These are phyloP conservation scores for Paramecium biaurelia DNA, from an alignment of 73 alveolate species.

Conservation along the genomic window DNA sequence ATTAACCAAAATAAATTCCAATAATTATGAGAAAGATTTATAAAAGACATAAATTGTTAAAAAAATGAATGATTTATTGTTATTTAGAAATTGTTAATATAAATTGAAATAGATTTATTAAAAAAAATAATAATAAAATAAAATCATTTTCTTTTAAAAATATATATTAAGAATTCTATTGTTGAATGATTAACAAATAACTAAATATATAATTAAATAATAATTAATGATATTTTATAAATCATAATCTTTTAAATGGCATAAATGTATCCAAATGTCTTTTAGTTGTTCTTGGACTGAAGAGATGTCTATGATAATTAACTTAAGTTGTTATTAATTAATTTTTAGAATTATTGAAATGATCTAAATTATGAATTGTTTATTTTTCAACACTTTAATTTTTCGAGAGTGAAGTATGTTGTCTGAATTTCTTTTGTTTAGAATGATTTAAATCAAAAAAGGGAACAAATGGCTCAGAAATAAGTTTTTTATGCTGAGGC, in stretches of 20 bases:
- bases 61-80: background rate
- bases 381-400: background rate
- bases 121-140: too few species aligned
- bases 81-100: background rate
- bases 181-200: too few species aligned
- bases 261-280: background rate
- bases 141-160: too few species aligned
- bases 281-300: constrained; percentile 32
- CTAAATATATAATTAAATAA: background rate
- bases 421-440: background rate
- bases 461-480: constrained; percentile 33
- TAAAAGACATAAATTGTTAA: background rate
- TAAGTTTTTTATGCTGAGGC: background rate
- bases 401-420: constrained; percentile 23
- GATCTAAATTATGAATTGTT: background rate
- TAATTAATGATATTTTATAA: background rate
- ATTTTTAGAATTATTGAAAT: background rate
- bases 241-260: constrained; percentile 31
- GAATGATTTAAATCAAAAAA: background rate
- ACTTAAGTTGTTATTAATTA: background rate
- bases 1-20: background rate
- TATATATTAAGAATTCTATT: too few species aligned
- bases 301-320: constrained; percentile 11
- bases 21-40: background rate
- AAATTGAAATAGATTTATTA: background rate